Conservation (phyloP, 2,329 filamentous ascomycete species). For the Aspergillus luchuensis region DNA sequence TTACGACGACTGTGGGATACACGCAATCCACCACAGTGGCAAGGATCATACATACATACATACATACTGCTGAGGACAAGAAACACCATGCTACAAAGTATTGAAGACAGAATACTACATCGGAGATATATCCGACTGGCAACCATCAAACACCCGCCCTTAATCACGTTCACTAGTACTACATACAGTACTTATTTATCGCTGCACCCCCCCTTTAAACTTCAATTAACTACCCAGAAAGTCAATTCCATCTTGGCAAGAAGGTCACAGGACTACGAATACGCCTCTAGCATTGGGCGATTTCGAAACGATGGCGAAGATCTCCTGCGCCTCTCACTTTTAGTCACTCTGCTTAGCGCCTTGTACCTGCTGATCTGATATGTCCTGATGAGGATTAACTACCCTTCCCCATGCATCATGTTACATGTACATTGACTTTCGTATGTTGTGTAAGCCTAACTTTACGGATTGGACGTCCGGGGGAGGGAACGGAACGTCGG, state of each 20-base stretch:
- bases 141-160: not conserved
- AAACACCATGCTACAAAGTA: too few species aligned
- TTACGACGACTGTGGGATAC: not conserved
- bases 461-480: too few species aligned
- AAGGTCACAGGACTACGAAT: slow-evolving; percentile 13
- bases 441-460: not conserved
- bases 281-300: not conserved
- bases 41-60: not conserved
- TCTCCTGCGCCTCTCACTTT: slow-evolving; percentile 1
- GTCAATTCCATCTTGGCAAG: slow-evolving; percentile 17
- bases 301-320: not conserved
- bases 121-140: not conserved
- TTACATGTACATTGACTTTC: slow-evolving; percentile 2
- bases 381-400: slow-evolving; percentile 6
- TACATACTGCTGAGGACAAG: not conserved
- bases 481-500: too few species aligned
- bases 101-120: not conserved
- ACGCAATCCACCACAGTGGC: not conserved
- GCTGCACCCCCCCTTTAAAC: not conserved
- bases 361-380: slow-evolving; percentile 2
- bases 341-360: not conserved
- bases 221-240: not conserved
- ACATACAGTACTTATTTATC: too few species aligned
- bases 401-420: slow-evolving; percentile 7
- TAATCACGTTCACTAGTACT: not conserved